Percentiles rank a stretch among this genome's conserved stretches.
phyloP scores from a whole-genome alignment of 345 rosid genomes.

The Brassica rapa region DNA sequence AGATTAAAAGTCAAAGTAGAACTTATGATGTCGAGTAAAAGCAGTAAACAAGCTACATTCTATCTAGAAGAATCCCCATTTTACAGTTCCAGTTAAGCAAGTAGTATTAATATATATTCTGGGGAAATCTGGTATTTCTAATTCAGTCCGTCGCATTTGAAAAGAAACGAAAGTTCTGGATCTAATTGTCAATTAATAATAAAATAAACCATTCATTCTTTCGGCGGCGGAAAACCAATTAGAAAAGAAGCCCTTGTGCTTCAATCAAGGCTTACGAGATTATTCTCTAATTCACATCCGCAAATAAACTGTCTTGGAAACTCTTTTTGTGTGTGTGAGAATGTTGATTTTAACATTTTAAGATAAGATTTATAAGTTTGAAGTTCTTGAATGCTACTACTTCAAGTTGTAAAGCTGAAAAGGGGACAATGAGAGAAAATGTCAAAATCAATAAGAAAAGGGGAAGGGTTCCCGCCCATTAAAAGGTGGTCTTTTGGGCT shows the following conservation, averaged over 20 bases:
- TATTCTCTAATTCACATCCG: not conserved
- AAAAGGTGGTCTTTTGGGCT: not conserved
- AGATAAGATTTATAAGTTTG: not conserved
- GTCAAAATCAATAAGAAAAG: not conserved
- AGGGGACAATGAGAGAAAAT: not conserved
- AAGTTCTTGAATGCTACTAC: not conserved
- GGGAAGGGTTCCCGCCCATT: constrained; percentile 30
- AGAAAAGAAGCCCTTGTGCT: constrained; percentile 20
- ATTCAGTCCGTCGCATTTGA: not conserved
- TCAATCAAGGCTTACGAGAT: not conserved
- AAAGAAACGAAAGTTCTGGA: not conserved
- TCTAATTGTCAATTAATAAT: constrained; percentile 16
- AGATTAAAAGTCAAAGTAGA: not conserved
- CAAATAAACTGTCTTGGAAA: not conserved
- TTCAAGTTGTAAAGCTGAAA: not conserved
- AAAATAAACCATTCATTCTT: constrained; percentile 17
- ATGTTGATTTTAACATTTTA: not conserved
- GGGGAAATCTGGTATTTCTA: not conserved
- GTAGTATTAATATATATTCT: not conserved
- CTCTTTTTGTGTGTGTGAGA: not conserved
- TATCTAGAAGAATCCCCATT: not conserved
- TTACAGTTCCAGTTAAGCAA: not conserved
- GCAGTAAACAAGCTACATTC: not conserved
- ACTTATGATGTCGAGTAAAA: constrained; percentile 1
- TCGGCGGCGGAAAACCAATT: constrained; percentile 28